Conservation (phyloP, 768 basidiomycete genomes). For the Lentinus tigrinus region DNA sequence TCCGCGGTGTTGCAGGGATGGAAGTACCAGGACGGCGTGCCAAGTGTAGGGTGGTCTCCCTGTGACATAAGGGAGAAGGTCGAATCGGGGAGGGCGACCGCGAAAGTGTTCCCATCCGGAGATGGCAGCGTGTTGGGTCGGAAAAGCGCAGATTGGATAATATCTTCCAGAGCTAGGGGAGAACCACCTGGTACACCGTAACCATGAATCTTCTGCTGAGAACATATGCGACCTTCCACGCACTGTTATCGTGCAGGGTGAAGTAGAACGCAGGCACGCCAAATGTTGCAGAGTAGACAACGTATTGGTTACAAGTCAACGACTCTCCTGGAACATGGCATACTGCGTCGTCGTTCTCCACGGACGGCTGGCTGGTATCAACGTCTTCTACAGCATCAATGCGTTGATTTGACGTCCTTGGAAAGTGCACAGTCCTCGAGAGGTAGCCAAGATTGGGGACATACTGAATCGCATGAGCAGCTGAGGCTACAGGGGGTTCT, state of each 20-base stretch:
- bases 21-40: slow-evolving; percentile 77
- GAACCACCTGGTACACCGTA: slow-evolving; percentile 51
- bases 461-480: slow-evolving; percentile 20
- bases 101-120: slow-evolving; percentile 50
- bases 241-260: slow-evolving; percentile 63
- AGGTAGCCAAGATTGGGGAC: slow-evolving; percentile 31
- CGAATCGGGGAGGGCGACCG: slow-evolving; percentile 47
- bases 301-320: slow-evolving; percentile 57
- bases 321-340: slow-evolving; percentile 19
- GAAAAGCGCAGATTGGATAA: slow-evolving; percentile 62
- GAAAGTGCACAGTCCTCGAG: slow-evolving; percentile 24
- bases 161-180: slow-evolving; percentile 54
- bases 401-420: background rate
- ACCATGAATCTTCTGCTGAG: background rate
- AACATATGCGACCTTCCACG: slow-evolving; percentile 34
- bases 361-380: slow-evolving; percentile 12
- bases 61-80: slow-evolving; percentile 80
- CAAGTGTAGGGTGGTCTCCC: slow-evolving; percentile 81
- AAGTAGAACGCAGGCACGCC: slow-evolving; percentile 86
- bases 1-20: slow-evolving; percentile 81
- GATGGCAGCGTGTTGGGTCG: slow-evolving; percentile 44
- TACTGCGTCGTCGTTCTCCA: slow-evolving; percentile 37
- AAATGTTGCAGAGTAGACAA: slow-evolving; percentile 78
- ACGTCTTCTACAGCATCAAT: slow-evolving; percentile 5
- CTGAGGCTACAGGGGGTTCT: background rate